phyloP scores from a whole-genome alignment of 306 rosid species.

The Rosa chinensis region DNA sequence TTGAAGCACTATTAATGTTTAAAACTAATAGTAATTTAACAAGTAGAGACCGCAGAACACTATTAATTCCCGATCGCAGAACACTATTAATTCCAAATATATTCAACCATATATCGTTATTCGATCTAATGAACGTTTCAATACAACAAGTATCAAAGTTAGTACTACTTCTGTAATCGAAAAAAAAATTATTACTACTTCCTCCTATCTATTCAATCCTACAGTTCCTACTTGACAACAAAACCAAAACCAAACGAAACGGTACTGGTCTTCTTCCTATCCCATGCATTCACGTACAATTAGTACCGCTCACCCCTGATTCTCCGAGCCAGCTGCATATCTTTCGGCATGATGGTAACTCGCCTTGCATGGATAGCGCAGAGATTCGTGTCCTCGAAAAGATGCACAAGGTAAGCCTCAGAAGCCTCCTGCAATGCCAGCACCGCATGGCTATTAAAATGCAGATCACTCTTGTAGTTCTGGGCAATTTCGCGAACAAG shows the following conservation, averaged over 20 bases:
- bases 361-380: slow-evolving; percentile 55
- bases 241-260: neutral
- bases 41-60: too few species aligned
- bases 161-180: too few species aligned
- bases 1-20: too few species aligned
- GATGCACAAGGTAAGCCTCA: slow-evolving; percentile 77
- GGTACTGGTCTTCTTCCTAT: neutral
- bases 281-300: neutral
- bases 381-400: slow-evolving; percentile 63
- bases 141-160: too few species aligned
- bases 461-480: slow-evolving; percentile 82
- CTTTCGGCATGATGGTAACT: slow-evolving; percentile 85
- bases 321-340: slow-evolving; percentile 79
- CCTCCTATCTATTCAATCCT: too few species aligned
- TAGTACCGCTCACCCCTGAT: slow-evolving; percentile 66
- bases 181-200: too few species aligned
- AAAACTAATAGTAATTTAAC: too few species aligned
- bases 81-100: too few species aligned
- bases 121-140: too few species aligned
- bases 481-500: slow-evolving; percentile 85
- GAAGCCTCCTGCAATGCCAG: slow-evolving; percentile 52
- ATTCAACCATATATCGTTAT: too few species aligned
- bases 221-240: too few species aligned
- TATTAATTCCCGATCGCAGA: too few species aligned
- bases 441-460: slow-evolving; percentile 86